These are phyloP conservation scores for Dothistroma septosporum DNA, from an alignment of 2,329 filamentous ascomycete species.

Conservation along the genomic window DNA sequence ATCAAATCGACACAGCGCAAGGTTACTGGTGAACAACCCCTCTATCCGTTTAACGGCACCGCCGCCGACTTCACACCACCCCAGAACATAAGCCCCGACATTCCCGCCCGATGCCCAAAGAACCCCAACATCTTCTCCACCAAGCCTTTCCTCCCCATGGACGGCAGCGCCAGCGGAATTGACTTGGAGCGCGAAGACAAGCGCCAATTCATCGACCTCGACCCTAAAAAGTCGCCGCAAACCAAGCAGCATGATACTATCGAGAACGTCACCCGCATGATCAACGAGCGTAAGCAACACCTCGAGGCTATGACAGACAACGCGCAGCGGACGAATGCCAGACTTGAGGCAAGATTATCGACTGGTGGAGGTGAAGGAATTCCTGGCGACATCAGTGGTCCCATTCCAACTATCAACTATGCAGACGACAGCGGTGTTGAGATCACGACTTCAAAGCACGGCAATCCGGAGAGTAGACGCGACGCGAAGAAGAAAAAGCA, in stretches of 20 bases:
- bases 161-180: conserved; percentile 10
- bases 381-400: not conserved
- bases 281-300: conserved; percentile 17
- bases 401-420: conserved; percentile 1
- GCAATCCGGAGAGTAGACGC: not conserved
- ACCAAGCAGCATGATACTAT: conserved; percentile 1
- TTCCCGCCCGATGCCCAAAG: conserved; percentile 2
- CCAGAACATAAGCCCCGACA: not conserved
- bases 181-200: conserved; percentile 1
- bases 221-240: conserved; percentile 9
- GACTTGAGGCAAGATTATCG: conserved; percentile 22
- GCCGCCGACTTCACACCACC: not conserved
- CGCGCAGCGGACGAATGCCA: conserved; percentile 13
- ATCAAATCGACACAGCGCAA: not conserved
- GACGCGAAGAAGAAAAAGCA: not conserved
- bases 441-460: conserved; percentile 6
- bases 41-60: not conserved
- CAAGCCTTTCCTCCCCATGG: conserved; percentile 8
- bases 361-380: conserved; percentile 4
- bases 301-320: conserved; percentile 17
- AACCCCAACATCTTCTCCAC: conserved; percentile 14
- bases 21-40: not conserved
- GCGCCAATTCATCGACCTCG: not conserved
- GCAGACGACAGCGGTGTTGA: conserved; percentile 1
- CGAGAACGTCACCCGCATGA: conserved; percentile 14